Percentiles rank a stretch among this genome's conserved stretches.
Evolutionary conservation across 768 basidiomycete species (phyloP).

Genomic region (Trametes villosa): DNA sequence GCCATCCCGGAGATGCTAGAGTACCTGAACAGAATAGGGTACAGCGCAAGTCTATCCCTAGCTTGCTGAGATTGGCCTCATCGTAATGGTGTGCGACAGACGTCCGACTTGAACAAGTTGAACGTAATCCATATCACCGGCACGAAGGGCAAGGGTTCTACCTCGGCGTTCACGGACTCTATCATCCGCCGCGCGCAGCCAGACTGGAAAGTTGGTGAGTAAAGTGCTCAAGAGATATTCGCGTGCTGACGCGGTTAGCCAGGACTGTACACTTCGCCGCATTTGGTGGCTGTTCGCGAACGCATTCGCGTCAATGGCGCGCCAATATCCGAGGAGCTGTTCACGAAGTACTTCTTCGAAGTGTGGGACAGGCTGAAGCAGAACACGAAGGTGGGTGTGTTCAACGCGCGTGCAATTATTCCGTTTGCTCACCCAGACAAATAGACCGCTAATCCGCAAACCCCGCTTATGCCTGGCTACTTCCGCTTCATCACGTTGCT

Average conservation of each 20-base stretch:
- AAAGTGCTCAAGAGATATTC: not conserved
- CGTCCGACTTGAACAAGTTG: slow-evolving; percentile 79
- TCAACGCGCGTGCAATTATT: not conserved
- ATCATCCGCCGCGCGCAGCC: slow-evolving; percentile 79
- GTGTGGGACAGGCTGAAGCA: slow-evolving; percentile 86
- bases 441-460: slow-evolving; percentile 53
- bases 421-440: not conserved
- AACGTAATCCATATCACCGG: slow-evolving; percentile 97
- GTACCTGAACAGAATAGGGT: slow-evolving; percentile 85
- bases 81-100: slow-evolving; percentile 47
- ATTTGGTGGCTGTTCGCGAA: slow-evolving; percentile 94
- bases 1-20: slow-evolving; percentile 91
- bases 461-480: slow-evolving; percentile 83
- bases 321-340: slow-evolving; percentile 86
- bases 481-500: slow-evolving; percentile 93
- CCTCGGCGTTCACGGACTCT: slow-evolving; percentile 90
- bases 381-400: slow-evolving; percentile 56
- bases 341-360: slow-evolving; percentile 92
- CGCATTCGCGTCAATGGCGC: slow-evolving; percentile 91
- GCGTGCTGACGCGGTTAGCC: too few relatives aligned
- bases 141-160: slow-evolving; percentile 98
- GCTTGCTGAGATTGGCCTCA: slow-evolving; percentile 7
- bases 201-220: slow-evolving; percentile 79
- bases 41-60: slow-evolving; percentile 59
- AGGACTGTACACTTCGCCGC: slow-evolving; percentile 97